phyloP scores from a whole-genome alignment of 768 basidiomycete genomes.

The Chalciporus pseudorubinellus region DNA sequence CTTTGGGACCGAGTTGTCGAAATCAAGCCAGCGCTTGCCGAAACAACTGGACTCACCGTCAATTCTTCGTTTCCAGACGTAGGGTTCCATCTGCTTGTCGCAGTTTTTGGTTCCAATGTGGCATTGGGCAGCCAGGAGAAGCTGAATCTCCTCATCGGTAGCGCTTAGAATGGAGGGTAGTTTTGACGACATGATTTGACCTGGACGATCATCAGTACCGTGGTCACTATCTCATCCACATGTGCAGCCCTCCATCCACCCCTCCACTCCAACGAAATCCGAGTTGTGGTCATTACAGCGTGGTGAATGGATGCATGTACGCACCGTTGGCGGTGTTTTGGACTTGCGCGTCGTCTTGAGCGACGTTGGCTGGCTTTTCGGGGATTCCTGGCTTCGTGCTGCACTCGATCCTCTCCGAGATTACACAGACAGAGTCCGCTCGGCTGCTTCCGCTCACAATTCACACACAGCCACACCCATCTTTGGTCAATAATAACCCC shows the following conservation, averaged over 20 bases:
- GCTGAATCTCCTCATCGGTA: conserved; percentile 96
- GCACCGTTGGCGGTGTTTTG: conserved; percentile 40
- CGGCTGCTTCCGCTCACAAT: conserved; percentile 17
- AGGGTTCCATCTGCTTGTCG: conserved; percentile 98
- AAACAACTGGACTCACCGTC: conserved; percentile 66
- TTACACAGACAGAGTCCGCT: conserved; percentile 13
- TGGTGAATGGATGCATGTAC: conserved; percentile 20
- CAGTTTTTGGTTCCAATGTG: conserved; percentile 99
- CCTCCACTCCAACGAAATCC: conserved; percentile 8
- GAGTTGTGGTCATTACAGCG: conserved; percentile 5
- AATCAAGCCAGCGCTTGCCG: conserved; percentile 10
- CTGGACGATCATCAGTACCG: conserved; percentile 31
- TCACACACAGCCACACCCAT: conserved; percentile 18
- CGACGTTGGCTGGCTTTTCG: conserved; percentile 39
- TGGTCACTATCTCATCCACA: conserved; percentile 28
- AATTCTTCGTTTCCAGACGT: conserved; percentile 94
- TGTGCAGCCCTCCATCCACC: conserved; percentile 35
- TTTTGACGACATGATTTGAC: conserved; percentile 71
- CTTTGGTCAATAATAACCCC: conserved; percentile 12
- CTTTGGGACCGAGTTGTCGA: conserved; percentile 40
- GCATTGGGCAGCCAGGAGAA: conserved; percentile 91
- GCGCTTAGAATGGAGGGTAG: conserved; percentile 90
- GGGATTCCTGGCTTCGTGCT: conserved; percentile 21
- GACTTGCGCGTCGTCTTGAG: conserved; percentile 38
- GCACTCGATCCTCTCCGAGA: conserved; percentile 5